A percentile compares a stretch with the other conserved stretches of the same genome.
phyloP scores from a whole-genome alignment of 2,329 filamentous ascomycete genomes.

The Fusarium stilboides region DNA sequence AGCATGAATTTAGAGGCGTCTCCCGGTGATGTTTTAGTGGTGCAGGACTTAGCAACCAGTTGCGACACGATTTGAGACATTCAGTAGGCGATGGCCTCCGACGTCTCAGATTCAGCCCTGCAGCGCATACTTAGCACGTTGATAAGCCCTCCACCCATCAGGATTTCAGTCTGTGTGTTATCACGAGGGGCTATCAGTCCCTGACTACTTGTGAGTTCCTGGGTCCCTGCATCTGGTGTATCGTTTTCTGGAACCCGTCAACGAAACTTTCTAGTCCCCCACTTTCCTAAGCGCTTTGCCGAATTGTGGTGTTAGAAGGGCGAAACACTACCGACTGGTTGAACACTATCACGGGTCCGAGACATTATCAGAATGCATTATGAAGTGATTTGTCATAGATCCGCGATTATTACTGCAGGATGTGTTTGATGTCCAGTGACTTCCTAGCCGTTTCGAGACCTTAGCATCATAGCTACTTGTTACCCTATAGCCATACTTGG shows the following conservation, averaged over 20 bases:
- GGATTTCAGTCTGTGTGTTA: slow-evolving; percentile 16
- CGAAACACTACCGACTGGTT: background rate
- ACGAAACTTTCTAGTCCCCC: slow-evolving; percentile 1
- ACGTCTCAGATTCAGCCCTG: slow-evolving; percentile 43
- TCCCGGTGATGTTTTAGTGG: background rate
- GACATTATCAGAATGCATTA: no score
- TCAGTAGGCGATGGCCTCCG: slow-evolving; percentile 29
- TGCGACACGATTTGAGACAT: slow-evolving; percentile 39
- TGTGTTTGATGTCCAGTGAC: no score
- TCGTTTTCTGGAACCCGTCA: slow-evolving; percentile 21
- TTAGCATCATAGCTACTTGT: background rate
- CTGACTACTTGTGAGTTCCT: slow-evolving; percentile 27
- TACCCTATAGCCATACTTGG: background rate
- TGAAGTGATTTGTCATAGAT: no score
- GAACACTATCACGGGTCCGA: background rate
- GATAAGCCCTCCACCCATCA: slow-evolving; percentile 30
- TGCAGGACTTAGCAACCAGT: slow-evolving; percentile 5
- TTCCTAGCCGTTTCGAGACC: background rate
- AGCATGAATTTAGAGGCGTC: no score
- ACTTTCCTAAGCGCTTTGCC: background rate
- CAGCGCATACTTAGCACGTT: slow-evolving; percentile 25
- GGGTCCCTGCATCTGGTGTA: slow-evolving; percentile 41
- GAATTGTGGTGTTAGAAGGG: background rate
- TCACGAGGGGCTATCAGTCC: slow-evolving; percentile 31
- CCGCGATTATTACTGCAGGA: no score